A percentile compares a stretch with the other conserved stretches of the same genome.
These are phyloP conservation scores for Hansenula sp. DNA, from an alignment of 1,139 yeast genomes.

Conservation along the genomic window DNA sequence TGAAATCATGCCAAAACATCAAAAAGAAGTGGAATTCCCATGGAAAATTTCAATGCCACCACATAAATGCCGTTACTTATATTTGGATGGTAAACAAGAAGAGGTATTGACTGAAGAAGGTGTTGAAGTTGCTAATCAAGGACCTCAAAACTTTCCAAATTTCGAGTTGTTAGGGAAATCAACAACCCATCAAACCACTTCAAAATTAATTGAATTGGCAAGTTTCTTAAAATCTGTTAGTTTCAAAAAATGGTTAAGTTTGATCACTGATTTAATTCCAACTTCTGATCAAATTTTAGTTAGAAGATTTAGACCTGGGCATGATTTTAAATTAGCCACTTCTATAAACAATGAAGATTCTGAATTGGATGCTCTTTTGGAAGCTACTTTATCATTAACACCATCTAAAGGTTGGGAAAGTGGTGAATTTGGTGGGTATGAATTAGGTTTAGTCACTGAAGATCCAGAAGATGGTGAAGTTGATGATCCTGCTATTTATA, in stretches of 20 bases:
- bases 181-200: slow-evolving; percentile 25
- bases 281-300: slow-evolving; percentile 65
- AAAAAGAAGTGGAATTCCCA: slow-evolving; percentile 58
- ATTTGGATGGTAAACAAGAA: slow-evolving; percentile 62
- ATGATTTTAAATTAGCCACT: slow-evolving; percentile 90
- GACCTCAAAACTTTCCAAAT: slow-evolving; percentile 52
- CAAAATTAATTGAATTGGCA: slow-evolving; percentile 49
- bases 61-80: slow-evolving; percentile 85
- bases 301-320: slow-evolving; percentile 92
- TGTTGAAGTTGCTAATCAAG: slow-evolving; percentile 31
- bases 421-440: slow-evolving; percentile 94
- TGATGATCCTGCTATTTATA: slow-evolving; percentile 45
- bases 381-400: slow-evolving; percentile 72
- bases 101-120: slow-evolving; percentile 28
- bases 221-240: slow-evolving; percentile 54
- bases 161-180: slow-evolving; percentile 34
- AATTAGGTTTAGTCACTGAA: slow-evolving; percentile 73
- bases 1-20: slow-evolving; percentile 56
- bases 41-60: slow-evolving; percentile 96
- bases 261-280: slow-evolving; percentile 62
- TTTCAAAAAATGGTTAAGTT: slow-evolving; percentile 67
- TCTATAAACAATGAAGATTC: slow-evolving; percentile 41
- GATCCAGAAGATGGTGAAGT: slow-evolving; percentile 41
- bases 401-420: slow-evolving; percentile 81
- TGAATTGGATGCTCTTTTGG: slow-evolving; percentile 31